phyloP scores from a whole-genome alignment of 345 rosid genomes.

The Sonneratia alba region DNA sequence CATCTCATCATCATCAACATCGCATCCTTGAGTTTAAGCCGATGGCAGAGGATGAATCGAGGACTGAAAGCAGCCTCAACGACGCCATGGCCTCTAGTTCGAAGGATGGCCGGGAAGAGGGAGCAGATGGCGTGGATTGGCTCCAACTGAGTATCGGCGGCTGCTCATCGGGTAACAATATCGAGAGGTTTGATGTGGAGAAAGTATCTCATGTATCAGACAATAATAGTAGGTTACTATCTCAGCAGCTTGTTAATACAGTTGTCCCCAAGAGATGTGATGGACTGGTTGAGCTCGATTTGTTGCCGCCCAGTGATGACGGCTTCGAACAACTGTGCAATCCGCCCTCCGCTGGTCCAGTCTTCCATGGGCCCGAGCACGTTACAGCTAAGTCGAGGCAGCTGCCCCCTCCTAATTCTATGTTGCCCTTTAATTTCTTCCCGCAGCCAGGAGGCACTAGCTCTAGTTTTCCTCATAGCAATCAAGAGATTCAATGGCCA shows the following conservation, averaged over 20 bases:
- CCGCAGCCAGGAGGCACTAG: slow-evolving; percentile 30
- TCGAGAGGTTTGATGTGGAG: not conserved
- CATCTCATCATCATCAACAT: too few relatives aligned
- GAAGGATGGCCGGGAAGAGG: too few relatives aligned
- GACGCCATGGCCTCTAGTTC: too few relatives aligned
- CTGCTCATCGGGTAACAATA: slow-evolving; percentile 2
- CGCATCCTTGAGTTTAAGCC: too few relatives aligned
- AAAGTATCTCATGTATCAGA: too few relatives aligned
- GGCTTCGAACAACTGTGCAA: not conserved
- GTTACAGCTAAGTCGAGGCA: not conserved
- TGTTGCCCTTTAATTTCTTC: slow-evolving; percentile 4
- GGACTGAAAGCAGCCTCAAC: too few relatives aligned
- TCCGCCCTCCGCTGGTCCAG: slow-evolving; percentile 14
- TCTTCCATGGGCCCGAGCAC: not conserved
- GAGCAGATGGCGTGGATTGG: too few relatives aligned
- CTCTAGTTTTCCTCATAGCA: slow-evolving; percentile 30
- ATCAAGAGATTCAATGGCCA: slow-evolving; percentile 54
- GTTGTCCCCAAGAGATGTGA: not conserved
- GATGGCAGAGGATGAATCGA: too few relatives aligned
- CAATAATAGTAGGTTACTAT: too few relatives aligned
- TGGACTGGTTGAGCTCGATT: slow-evolving; percentile 5
- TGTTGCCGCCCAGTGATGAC: not conserved
- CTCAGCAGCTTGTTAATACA: not conserved
- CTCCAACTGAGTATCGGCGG: too few relatives aligned
- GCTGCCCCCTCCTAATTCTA: too few relatives aligned